Evolutionary conservation across 345 rosid genomes (phyloP).

Genomic region (Psidium friedrichsthalianum): DNA sequence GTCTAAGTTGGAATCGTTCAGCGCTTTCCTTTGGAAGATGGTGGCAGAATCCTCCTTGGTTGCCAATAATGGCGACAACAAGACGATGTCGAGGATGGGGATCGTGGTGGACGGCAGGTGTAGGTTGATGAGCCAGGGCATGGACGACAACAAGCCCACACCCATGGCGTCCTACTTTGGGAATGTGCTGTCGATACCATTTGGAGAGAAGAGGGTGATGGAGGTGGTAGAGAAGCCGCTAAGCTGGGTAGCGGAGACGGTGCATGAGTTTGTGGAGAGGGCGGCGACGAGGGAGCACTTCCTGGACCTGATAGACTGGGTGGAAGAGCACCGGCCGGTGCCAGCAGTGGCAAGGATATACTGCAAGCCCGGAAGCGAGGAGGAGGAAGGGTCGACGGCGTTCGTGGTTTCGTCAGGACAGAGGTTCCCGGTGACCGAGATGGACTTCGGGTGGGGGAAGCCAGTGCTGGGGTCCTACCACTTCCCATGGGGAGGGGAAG

Average conservation of each 20-base stretch:
- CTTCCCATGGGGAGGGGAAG: constrained; percentile 40
- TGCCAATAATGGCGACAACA: not conserved
- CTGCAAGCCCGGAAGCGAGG: not conserved
- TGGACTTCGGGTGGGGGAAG: constrained; percentile 48
- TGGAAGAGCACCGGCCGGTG: constrained; percentile 51
- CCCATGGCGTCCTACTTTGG: constrained; percentile 28
- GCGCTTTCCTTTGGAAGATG: constrained; percentile 65
- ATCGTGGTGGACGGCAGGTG: constrained; percentile 64
- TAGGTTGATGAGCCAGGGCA: constrained; percentile 15
- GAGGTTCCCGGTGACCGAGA: constrained; percentile 29
- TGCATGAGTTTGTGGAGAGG: constrained; percentile 29
- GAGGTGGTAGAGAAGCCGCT: constrained; percentile 39
- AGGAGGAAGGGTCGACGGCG: constrained; percentile 38
- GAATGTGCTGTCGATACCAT: constrained; percentile 63
- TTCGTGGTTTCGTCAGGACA: constrained; percentile 76
- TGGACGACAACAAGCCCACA: not conserved
- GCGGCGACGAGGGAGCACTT: constrained; percentile 52
- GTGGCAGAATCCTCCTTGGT: constrained; percentile 22
- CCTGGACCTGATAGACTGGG: constrained; percentile 67
- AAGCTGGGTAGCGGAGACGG: constrained; percentile 40
- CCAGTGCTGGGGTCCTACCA: constrained; percentile 39
- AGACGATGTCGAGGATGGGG: constrained; percentile 32
- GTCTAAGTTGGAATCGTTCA: constrained; percentile 53
- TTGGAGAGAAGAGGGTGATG: constrained; percentile 20
- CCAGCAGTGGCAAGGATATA: constrained; percentile 43